Base-by-base conservation (phyloP, 2,329 filamentous ascomycete genomes). In the Scedosporium apiospermum region DNA sequence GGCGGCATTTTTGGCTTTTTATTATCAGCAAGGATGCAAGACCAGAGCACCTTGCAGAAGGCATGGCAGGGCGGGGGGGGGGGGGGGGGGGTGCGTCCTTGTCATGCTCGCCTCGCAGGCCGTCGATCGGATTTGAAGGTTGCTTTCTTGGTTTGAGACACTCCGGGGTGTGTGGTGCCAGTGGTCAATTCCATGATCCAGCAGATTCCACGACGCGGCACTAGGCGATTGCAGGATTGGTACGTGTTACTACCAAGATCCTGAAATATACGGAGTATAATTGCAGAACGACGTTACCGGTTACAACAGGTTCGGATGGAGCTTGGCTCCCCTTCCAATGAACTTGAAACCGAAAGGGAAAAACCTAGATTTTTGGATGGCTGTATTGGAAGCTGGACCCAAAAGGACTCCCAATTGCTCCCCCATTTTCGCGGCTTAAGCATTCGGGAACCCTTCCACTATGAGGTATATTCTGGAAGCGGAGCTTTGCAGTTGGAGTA, bases 321-420 rank as follows among this genome's bases (percentile, higher is more conserved):
- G 57, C 57, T 34, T 55, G 4, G 46, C 57, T 58, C 41, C 42
- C 60, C 53, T 46, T 62, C 60, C 51, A 62, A 57, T 62, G 38
- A 62, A 62, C 23, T 41, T 62, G 60, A 62, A 62, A 62, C 60
- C 12, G 6, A 42, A 58, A 41, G 60, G 34, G 34, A 18, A 41
- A 23, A n/a, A 58, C 18, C 27, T 41, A 16, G 34, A 58, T 41
- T 18, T 41, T 34, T n/a, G 16, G 55, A 34, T 10, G 18, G 18
- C 23, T 23, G 12, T 38, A 12, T 38, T 38, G 2, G 34, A 38
- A 38, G 34, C 34, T 38, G 34, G 34, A 38, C 30, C 51, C 51
- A 27, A 55, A 49, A 21, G 21, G 16, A 4, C 44, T 23, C 14
- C 44, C 44, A 18, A 6, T 30, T 30, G 6, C 10, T 26, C 12